Evolutionary conservation across 2,329 filamentous ascomycete genomes (phyloP), one percentile per base, ranked within the genome.

Genomic region (Colletotrichum sp.): DNA sequence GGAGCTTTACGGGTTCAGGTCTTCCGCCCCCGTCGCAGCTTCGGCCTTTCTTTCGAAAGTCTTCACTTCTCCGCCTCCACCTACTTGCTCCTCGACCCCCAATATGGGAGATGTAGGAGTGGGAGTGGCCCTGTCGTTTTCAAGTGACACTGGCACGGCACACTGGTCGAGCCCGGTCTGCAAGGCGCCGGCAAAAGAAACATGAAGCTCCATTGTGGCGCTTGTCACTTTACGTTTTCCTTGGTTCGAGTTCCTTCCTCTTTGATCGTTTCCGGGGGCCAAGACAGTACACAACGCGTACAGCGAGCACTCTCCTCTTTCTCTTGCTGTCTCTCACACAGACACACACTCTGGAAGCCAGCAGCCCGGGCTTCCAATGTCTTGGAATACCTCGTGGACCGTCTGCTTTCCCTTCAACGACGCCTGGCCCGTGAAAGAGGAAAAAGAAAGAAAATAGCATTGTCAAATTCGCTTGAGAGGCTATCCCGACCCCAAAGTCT

Each of bases 161-260:
- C 30, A 32, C 36, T 56, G 55, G 26, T 68, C 52, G 68, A 58
- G 43, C 58, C 32, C 38, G 63, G 18, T 38, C 62, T 69, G 48
- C 73, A 73, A 75, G 73, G 63, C 69, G 73, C 69, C 69, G 69
- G 58, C 43, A 64, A 34, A 73, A 75, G 69, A 36, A 73, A 73
- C 64, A 73, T 36, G 38, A 48, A 52, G 52, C 43, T 58, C 56
- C 58, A 59, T 61, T 64, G 69, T 75, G 73, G 73, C 69, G 63
- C 69, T 74, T 68, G 73, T 74, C 73, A 72, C 32, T 69, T 24
- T 30, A 34, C 16, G 18, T 30, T 38, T 28, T 38, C 36, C 52
- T 59, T 61, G 36, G 26, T 34, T 43, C 34, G 24, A 52, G 18
- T 16, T 63, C 18, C 16, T 63, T 69, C 64, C 43, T 61, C 55